A percentile compares a stretch with the other conserved stretches of the same genome.
These are phyloP conservation scores for Neobulgaria alba DNA, from an alignment of 2,329 filamentous ascomycete genomes.

Conservation along the genomic window DNA sequence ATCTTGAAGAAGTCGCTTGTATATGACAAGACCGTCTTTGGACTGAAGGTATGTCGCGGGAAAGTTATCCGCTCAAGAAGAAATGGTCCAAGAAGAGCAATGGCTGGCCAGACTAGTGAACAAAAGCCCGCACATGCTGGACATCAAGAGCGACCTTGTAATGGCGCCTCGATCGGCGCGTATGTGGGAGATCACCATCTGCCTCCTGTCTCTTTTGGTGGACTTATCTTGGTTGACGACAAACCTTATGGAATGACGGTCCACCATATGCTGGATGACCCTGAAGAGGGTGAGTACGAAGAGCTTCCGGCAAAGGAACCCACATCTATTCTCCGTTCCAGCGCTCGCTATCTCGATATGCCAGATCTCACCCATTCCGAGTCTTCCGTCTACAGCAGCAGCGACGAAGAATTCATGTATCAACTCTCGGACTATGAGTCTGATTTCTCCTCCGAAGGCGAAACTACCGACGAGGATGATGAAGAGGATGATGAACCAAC, in stretches of 20 bases:
- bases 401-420: slow-evolving; percentile 46
- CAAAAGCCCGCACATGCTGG: slow-evolving; percentile 56
- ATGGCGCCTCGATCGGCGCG: slow-evolving; percentile 88
- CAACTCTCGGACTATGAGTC: slow-evolving; percentile 56
- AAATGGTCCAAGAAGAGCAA: slow-evolving; percentile 32
- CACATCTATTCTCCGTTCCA: slow-evolving; percentile 19
- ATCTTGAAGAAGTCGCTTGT: slow-evolving; percentile 62
- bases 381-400: slow-evolving; percentile 24
- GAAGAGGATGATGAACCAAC: slow-evolving; percentile 37
- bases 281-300: slow-evolving; percentile 40
- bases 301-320: slow-evolving; percentile 26
- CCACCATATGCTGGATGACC: slow-evolving; percentile 86
- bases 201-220: slow-evolving; percentile 85
- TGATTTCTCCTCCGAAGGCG: slow-evolving; percentile 31
- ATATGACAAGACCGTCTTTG: slow-evolving; percentile 56
- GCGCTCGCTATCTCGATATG: slow-evolving; percentile 19
- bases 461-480: slow-evolving; percentile 37
- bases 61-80: slow-evolving; percentile 55
- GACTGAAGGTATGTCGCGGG: slow-evolving; percentile 64
- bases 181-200: slow-evolving; percentile 80
- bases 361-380: slow-evolving; percentile 31
- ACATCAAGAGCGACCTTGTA: slow-evolving; percentile 70
- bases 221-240: slow-evolving; percentile 75
- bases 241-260: slow-evolving; percentile 91
- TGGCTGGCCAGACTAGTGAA: slow-evolving; percentile 33